phyloP scores from a whole-genome alignment of 164 flowering plant species.

The Liquidambar formosana region DNA sequence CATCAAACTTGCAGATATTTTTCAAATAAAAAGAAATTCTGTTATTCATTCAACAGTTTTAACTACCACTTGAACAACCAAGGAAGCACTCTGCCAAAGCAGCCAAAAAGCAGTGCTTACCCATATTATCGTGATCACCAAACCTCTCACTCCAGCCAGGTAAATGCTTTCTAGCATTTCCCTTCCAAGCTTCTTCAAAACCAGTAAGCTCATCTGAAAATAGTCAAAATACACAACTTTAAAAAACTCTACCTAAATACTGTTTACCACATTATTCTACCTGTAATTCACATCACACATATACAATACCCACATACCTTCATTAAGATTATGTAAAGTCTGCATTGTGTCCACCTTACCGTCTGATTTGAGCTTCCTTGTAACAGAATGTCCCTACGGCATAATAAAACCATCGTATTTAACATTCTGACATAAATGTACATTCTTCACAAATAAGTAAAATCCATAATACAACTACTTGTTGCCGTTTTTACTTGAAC shows the following conservation, averaged over 20 bases:
- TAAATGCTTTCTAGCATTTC: slow-evolving; percentile 51
- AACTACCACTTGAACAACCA: background rate
- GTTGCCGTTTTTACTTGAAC: no score
- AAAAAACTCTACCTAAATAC: background rate
- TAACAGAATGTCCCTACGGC: slow-evolving; percentile 50
- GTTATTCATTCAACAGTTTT: background rate
- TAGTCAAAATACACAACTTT: background rate
- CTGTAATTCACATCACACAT: background rate
- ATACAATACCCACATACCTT: slow-evolving; percentile 34
- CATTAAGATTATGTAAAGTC: slow-evolving; percentile 55
- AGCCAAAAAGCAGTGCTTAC: slow-evolving; percentile 25
- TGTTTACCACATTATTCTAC: background rate
- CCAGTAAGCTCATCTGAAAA: slow-evolving; percentile 51
- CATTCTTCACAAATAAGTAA: background rate
- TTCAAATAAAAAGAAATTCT: background rate
- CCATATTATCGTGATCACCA: slow-evolving; percentile 22
- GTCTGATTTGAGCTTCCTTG: slow-evolving; percentile 47
- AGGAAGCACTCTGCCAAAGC: background rate
- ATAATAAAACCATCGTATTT: background rate
- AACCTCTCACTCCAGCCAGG: slow-evolving; percentile 64
- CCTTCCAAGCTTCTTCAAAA: slow-evolving; percentile 76
- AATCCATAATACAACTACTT: background rate
- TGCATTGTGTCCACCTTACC: slow-evolving; percentile 59
- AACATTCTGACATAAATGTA: background rate
- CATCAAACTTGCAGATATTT: no score